Evolutionary conservation across 352 stramenopile genomes (phyloP).

Genomic region (Phytophthora crassamura): DNA sequence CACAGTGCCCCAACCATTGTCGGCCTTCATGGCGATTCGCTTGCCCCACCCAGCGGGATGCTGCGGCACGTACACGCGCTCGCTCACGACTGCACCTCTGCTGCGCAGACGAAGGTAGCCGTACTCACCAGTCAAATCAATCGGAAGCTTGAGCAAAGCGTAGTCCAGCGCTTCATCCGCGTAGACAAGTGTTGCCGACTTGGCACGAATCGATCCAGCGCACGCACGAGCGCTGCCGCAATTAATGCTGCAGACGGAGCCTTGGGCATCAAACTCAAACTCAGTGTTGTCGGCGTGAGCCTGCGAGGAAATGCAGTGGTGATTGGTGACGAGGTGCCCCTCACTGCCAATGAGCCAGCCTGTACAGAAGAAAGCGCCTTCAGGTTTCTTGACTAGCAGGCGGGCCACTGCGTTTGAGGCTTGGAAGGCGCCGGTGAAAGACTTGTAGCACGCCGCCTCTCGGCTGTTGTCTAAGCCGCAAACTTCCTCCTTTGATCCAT

Average conservation of each 20-base stretch:
- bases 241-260: conserved; percentile 33
- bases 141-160: conserved; percentile 66
- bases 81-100: conserved; percentile 41
- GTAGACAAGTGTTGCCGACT: conserved; percentile 46
- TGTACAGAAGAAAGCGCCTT: conserved; percentile 67
- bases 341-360: conserved; percentile 79
- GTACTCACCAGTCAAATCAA: conserved; percentile 47
- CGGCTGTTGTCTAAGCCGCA: conserved; percentile 61
- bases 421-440: conserved; percentile 23
- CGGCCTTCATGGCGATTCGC: conserved; percentile 65
- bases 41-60: conserved; percentile 74
- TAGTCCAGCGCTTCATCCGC: conserved; percentile 57
- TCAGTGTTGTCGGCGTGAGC: conserved; percentile 58
- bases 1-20: conserved; percentile 46
- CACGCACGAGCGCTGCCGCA: conserved; percentile 51
- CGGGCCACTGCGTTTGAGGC: conserved; percentile 49
- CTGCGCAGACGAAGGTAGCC: conserved; percentile 64
- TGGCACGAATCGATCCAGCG: conserved; percentile 35
- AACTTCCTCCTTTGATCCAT: conserved; percentile 47
- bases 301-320: conserved; percentile 71
- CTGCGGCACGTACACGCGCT: conserved; percentile 67
- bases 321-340: conserved; percentile 79
- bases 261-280: conserved; percentile 69
- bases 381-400: conserved; percentile 65
- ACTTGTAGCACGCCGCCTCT: conserved; percentile 58